These are phyloP conservation scores for Blastosporella zonata DNA, from an alignment of 1,284 basidiomycete genomes.

Conservation along the genomic window DNA sequence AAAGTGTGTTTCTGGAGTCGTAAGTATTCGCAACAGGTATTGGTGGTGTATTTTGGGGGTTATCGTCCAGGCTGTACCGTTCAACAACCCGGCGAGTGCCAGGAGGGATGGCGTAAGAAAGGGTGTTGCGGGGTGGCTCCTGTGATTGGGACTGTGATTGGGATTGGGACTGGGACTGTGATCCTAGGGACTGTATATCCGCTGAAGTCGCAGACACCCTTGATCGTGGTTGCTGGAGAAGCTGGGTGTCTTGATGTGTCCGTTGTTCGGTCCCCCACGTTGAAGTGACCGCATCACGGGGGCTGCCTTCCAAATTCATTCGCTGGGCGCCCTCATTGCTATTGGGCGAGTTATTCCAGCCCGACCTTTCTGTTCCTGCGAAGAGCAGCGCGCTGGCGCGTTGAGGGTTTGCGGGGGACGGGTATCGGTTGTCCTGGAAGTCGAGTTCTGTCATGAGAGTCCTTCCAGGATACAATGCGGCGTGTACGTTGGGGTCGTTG, in stretches of 20 bases:
- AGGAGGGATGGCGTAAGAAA: conserved; percentile 41
- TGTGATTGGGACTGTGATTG: too few relatives aligned
- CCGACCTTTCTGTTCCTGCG: conserved; percentile 16
- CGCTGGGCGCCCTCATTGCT: conserved; percentile 12
- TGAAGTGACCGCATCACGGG: conserved; percentile 15
- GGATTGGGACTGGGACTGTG: conserved; percentile 27
- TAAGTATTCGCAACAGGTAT: conserved; percentile 14
- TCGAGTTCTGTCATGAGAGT: conserved; percentile 57
- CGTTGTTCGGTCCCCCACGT: conserved; percentile 24
- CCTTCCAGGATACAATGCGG: conserved; percentile 41
- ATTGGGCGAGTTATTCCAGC: conserved; percentile 21
- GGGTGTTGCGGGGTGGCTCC: conserved; percentile 32
- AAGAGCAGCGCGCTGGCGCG: conserved; percentile 28
- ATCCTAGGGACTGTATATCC: conserved; percentile 28
- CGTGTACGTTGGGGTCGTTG: conserved; percentile 34
- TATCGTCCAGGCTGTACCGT: conserved; percentile 48
- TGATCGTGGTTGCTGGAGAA: conserved; percentile 23
- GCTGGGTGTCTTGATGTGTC: conserved; percentile 19
- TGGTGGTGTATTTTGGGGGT: conserved; percentile 29
- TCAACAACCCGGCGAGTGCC: conserved; percentile 45
- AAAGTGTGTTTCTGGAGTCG: conserved; percentile 16
- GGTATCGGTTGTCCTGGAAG: conserved; percentile 61
- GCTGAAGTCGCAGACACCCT: conserved; percentile 22
- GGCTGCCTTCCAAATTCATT: conserved; percentile 11
- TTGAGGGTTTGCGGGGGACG: conserved; percentile 34